These are phyloP conservation scores for Linnemannia elongata DNA, from an alignment of 192 early-diverging fungal genomes.

Conservation along the genomic window DNA sequence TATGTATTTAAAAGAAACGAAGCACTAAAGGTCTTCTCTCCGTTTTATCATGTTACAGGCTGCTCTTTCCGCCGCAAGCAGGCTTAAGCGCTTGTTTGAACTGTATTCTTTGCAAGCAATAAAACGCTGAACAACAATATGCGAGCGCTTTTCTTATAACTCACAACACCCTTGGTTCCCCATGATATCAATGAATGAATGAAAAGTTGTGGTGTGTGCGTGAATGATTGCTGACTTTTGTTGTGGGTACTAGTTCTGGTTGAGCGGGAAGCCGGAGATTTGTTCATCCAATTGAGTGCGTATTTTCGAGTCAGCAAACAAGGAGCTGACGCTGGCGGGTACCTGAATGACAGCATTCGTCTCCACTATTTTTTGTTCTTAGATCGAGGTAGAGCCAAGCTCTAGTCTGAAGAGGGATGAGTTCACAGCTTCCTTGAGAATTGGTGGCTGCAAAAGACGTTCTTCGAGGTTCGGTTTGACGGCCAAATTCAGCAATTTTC, in stretches of 20 bases:
- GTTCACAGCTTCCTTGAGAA: too few relatives aligned
- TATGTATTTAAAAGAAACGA: background rate
- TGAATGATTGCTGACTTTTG: background rate
- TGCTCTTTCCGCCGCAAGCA: conserved; percentile 61
- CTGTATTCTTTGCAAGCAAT: conserved; percentile 29
- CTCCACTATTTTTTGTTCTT: background rate
- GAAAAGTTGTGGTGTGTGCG: too few relatives aligned
- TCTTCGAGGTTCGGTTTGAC: background rate
- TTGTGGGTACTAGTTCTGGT: background rate
- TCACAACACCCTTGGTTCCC: background rate
- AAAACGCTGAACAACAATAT: conserved; percentile 40
- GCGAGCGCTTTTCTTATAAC: conserved; percentile 27
- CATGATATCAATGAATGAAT: background rate
- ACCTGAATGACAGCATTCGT: background rate
- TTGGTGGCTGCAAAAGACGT: background rate
- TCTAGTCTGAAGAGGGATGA: too few relatives aligned
- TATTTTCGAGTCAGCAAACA: background rate
- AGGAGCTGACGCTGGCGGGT: background rate
- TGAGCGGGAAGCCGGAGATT: background rate
- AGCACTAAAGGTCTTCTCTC: background rate
- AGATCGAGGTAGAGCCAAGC: background rate
- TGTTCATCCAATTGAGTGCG: background rate
- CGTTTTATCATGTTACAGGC: conserved; percentile 18
- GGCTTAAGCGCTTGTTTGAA: conserved; percentile 54
- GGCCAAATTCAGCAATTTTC: background rate